A percentile compares a stretch with the other conserved stretches of the same genome.
Conservation (phyloP, 495 filamentous ascomycete species). For the Penicillium ucsense region DNA sequence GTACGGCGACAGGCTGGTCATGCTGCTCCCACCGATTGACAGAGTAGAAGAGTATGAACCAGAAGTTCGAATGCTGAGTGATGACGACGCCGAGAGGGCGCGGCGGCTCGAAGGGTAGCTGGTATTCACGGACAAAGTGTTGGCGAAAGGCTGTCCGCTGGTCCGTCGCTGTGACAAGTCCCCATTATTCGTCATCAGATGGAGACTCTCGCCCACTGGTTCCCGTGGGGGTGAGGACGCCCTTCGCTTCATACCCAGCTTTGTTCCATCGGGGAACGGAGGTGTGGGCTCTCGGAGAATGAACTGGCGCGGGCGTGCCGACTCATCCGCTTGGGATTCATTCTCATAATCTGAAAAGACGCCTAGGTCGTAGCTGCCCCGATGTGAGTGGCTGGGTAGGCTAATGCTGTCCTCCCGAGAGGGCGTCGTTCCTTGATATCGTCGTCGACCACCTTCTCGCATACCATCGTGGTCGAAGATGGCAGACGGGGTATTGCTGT, state of each 20-base stretch:
- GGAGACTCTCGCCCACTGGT: slow-evolving; percentile 54
- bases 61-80: slow-evolving; percentile 53
- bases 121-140: slow-evolving; percentile 46
- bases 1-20: slow-evolving; percentile 62
- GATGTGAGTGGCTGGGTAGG: slow-evolving; percentile 39
- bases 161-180: slow-evolving; percentile 61
- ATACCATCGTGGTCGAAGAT: slow-evolving; percentile 32
- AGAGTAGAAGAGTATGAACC: slow-evolving; percentile 67
- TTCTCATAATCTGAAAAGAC: slow-evolving; percentile 53
- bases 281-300: slow-evolving; percentile 50
- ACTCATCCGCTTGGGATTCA: slow-evolving; percentile 62
- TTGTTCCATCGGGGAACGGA: slow-evolving; percentile 29
- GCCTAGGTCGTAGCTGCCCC: slow-evolving; percentile 53
- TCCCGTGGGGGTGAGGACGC: slow-evolving; percentile 75
- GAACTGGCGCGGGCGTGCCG: slow-evolving; percentile 44
- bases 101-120: slow-evolving; percentile 51
- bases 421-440: slow-evolving; percentile 34
- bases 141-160: slow-evolving; percentile 45
- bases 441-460: slow-evolving; percentile 27
- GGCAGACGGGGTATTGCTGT: slow-evolving; percentile 38
- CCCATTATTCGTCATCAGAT: slow-evolving; percentile 45
- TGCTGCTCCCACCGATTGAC: slow-evolving; percentile 59
- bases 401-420: slow-evolving; percentile 39
- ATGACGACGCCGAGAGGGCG: slow-evolving; percentile 66
- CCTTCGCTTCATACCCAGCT: slow-evolving; percentile 62